Conservation (phyloP, 495 filamentous ascomycete genomes). For the Immersiella caudata region DNA sequence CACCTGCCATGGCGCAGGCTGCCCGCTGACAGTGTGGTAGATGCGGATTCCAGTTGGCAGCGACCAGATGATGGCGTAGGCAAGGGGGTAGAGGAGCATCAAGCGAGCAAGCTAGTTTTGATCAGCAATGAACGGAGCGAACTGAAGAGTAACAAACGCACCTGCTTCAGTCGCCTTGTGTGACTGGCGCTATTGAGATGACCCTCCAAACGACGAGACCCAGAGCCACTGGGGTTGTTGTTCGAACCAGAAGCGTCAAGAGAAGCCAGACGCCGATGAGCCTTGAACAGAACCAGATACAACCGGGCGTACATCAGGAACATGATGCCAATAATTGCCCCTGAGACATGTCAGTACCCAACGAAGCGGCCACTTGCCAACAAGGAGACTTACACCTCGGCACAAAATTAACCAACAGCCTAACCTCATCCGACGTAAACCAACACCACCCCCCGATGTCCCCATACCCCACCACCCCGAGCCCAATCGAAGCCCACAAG, state of each 20-base stretch:
- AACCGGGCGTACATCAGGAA: slow-evolving; percentile 44
- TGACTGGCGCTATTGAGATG: background rate
- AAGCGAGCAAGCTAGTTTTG: slow-evolving; percentile 37
- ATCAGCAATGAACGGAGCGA: background rate
- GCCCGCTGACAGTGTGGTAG: slow-evolving; percentile 41
- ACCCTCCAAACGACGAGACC: slow-evolving; percentile 6
- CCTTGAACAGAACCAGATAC: slow-evolving; percentile 46
- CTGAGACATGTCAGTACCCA: background rate
- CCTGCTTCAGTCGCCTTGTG: slow-evolving; percentile 36
- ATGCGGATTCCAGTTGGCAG: slow-evolving; percentile 48
- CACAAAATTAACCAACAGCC: slow-evolving; percentile 46
- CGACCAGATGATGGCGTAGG: slow-evolving; percentile 49
- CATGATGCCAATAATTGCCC: slow-evolving; percentile 45
- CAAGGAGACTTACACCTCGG: slow-evolving; percentile 28
- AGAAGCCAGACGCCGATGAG: slow-evolving; percentile 41
- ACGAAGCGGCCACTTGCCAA: background rate
- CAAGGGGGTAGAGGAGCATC: slow-evolving; percentile 49
- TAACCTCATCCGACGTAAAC: slow-evolving; percentile 46
- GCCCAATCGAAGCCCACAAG: slow-evolving; percentile 41
- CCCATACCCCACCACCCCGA: slow-evolving; percentile 43
- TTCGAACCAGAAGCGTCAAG: slow-evolving; percentile 14
- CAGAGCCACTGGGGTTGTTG: slow-evolving; percentile 3
- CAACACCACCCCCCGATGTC: slow-evolving; percentile 51
- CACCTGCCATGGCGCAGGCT: slow-evolving; percentile 42
- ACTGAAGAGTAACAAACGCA: slow-evolving; percentile 13